Evolutionary conservation across 306 rosid species (phyloP).

Genomic region (Alnus glutinosa): DNA sequence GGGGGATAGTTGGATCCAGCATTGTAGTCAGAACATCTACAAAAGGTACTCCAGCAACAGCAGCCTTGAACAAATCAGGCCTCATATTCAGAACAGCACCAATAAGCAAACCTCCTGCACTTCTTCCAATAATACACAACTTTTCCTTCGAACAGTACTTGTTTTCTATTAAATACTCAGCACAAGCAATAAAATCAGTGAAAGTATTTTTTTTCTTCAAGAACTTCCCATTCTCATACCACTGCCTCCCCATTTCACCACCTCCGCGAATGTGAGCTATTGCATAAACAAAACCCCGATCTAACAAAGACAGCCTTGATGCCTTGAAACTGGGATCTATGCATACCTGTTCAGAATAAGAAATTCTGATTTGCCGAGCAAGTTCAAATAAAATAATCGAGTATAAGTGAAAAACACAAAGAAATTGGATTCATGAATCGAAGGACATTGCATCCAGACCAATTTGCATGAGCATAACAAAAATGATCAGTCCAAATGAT

Average conservation of each 20-base stretch:
- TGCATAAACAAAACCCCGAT: slow-evolving; percentile 82
- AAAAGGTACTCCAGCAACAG: slow-evolving; percentile 93
- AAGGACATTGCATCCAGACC: slow-evolving; percentile 14
- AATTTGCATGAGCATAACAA: slow-evolving; percentile 15
- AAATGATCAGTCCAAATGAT: slow-evolving; percentile 19
- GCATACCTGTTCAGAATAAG: slow-evolving; percentile 51
- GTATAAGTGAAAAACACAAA: slow-evolving; percentile 3
- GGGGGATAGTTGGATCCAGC: slow-evolving; percentile 98
- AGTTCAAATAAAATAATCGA: slow-evolving; percentile 12
- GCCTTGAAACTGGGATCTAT: slow-evolving; percentile 76
- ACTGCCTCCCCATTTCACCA: slow-evolving; percentile 98
- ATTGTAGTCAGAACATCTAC: slow-evolving; percentile 94
- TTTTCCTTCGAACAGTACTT: slow-evolving; percentile 74
- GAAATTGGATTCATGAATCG: slow-evolving; percentile 23
- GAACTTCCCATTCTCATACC: slow-evolving; percentile 95
- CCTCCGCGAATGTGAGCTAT: slow-evolving; percentile 97
- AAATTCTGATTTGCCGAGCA: slow-evolving; percentile 25
- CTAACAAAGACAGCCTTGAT: slow-evolving; percentile 82
- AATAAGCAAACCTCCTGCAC: slow-evolving; percentile 94
- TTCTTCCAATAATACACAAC: slow-evolving; percentile 81
- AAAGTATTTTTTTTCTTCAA: slow-evolving; percentile 86
- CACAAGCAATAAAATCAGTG: slow-evolving; percentile 87
- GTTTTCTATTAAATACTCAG: slow-evolving; percentile 76
- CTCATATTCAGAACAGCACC: slow-evolving; percentile 98
- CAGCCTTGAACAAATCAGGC: slow-evolving; percentile 94